phyloP scores from a whole-genome alignment of 495 filamentous ascomycete species.

The Aspergillus taichungensis region DNA sequence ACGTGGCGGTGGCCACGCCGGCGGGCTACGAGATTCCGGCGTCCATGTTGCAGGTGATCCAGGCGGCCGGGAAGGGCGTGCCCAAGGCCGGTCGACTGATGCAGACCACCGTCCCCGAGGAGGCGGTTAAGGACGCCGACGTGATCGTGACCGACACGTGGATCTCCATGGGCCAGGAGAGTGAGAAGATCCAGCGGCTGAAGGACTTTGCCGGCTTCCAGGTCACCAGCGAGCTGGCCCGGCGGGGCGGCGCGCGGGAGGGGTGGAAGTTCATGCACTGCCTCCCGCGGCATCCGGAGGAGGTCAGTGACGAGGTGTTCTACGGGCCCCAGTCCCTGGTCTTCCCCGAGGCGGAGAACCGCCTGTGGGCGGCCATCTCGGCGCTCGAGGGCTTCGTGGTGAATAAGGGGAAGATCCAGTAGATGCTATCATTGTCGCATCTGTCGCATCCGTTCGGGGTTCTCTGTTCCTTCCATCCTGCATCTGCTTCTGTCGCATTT shows the following conservation, averaged over 20 bases:
- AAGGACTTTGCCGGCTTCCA: conserved; percentile 85
- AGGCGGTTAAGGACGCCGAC: conserved; percentile 82
- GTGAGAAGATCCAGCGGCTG: conserved; percentile 62
- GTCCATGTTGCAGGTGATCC: conserved; percentile 60
- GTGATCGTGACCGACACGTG: conserved; percentile 94
- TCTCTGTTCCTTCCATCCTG: too few species aligned
- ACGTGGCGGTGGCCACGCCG: conserved; percentile 80
- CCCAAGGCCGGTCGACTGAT: conserved; percentile 53
- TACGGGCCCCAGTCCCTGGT: conserved; percentile 75
- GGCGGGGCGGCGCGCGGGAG: conserved; percentile 76
- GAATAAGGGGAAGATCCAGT: conserved; percentile 69
- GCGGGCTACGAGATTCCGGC: conserved; percentile 68
- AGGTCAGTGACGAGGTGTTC: conserved; percentile 91
- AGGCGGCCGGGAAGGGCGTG: conserved; percentile 46
- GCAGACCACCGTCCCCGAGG: conserved; percentile 72
- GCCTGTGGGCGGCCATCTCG: conserved; percentile 82
- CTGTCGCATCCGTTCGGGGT: too few species aligned
- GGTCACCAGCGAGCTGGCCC: conserved; percentile 72
- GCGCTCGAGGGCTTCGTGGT: conserved; percentile 84
- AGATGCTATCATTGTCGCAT: conserved; percentile 2
- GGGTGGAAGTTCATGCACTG: conserved; percentile 99
- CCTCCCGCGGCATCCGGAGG: conserved; percentile 85
- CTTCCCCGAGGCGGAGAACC: conserved; percentile 90
- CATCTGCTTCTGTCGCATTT: too few species aligned
- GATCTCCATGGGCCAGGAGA: conserved; percentile 96